Conservation (phyloP, 2,329 filamentous ascomycete genomes). For the Cercospora nicotianae region DNA sequence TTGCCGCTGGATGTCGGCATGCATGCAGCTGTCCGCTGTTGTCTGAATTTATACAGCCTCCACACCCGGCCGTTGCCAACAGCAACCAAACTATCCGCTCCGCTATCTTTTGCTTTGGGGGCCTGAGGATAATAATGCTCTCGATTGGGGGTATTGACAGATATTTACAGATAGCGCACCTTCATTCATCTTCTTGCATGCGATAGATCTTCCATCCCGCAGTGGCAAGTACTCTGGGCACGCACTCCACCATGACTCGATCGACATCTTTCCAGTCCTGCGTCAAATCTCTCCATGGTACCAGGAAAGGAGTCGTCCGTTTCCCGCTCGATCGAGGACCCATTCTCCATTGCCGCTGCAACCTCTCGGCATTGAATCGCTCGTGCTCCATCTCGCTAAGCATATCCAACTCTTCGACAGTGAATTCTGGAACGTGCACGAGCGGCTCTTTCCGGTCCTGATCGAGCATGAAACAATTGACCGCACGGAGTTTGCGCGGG, state of each 20-base stretch:
- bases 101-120: neutral
- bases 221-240: slow-evolving; percentile 34
- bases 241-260: slow-evolving; percentile 41
- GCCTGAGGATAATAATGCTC: neutral
- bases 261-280: slow-evolving; percentile 41
- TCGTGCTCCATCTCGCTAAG: slow-evolving; percentile 41
- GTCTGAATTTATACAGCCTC: neutral
- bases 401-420: slow-evolving; percentile 35
- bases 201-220: slow-evolving; percentile 39
- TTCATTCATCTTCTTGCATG: slow-evolving; percentile 31
- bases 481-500: slow-evolving; percentile 38
- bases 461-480: slow-evolving; percentile 40
- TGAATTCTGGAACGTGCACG: slow-evolving; percentile 35
- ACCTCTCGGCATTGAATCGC: slow-evolving; percentile 39
- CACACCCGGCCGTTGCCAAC: neutral
- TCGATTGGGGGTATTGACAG: neutral
- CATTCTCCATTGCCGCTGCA: slow-evolving; percentile 40
- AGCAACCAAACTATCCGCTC: neutral
- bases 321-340: slow-evolving; percentile 37
- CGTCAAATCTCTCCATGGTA: slow-evolving; percentile 39
- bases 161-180: neutral
- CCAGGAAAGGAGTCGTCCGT: slow-evolving; percentile 39
- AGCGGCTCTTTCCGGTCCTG: slow-evolving; percentile 34
- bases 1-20: neutral
- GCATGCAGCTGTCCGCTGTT: neutral